These are phyloP conservation scores for Cotoneaster glaucophyllus DNA, from an alignment of 306 rosid species.

Conservation along the genomic window DNA sequence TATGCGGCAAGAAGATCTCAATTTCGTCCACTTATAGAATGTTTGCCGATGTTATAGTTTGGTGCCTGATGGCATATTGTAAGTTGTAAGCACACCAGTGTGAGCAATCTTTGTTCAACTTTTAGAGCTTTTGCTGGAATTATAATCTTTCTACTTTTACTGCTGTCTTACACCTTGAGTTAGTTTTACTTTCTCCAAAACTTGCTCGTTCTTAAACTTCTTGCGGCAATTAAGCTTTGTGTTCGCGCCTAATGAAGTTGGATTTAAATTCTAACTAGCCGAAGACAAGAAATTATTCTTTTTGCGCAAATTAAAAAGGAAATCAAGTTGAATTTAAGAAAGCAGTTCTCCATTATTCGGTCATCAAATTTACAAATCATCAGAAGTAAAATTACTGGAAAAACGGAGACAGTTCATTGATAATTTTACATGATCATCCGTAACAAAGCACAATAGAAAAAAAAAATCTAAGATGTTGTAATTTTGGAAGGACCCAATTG, in stretches of 20 bases:
- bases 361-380: neutral
- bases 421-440: too few relatives aligned
- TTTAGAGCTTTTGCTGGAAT: too few relatives aligned
- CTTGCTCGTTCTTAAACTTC: neutral
- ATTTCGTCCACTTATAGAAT: slow-evolving; percentile 35
- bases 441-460: neutral
- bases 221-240: too few relatives aligned
- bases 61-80: neutral
- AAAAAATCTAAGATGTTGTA: neutral
- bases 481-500: neutral
- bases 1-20: too few relatives aligned
- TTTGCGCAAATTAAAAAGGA: neutral
- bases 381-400: neutral
- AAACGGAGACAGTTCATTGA: neutral
- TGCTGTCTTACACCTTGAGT: neutral
- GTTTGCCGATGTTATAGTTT: neutral
- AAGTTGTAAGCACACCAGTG: neutral
- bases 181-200: neutral
- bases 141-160: too few relatives aligned
- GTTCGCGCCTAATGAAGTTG: too few relatives aligned
- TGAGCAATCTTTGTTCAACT: neutral
- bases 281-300: too few relatives aligned
- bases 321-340: too few relatives aligned
- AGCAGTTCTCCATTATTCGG: neutral
- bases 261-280: too few relatives aligned